Conservation (phyloP, 2,329 filamentous ascomycete genomes). For the Fusarium cyanostomum region DNA sequence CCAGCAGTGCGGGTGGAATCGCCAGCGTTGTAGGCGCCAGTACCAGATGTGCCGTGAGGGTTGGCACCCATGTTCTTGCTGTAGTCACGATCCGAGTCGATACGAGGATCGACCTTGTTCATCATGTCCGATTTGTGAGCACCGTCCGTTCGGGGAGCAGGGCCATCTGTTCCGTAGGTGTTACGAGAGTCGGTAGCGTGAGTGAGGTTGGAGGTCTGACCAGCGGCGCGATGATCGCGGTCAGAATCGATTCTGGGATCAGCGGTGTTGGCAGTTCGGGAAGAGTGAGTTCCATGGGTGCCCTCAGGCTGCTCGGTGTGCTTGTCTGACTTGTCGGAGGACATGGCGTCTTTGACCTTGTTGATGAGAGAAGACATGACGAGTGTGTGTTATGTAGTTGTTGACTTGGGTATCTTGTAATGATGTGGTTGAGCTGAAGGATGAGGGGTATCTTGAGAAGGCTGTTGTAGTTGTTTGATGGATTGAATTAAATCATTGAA, state of each 20-base stretch:
- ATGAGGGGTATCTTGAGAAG: conserved; percentile 32
- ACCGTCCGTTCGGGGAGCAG: conserved; percentile 48
- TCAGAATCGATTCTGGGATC: conserved; percentile 64
- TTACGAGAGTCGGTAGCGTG: conserved; percentile 10
- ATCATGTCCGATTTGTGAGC: conserved; percentile 57
- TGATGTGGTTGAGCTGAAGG: conserved; percentile 7
- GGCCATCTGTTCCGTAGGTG: conserved; percentile 21
- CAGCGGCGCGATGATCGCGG: conserved; percentile 52
- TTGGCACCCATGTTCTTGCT: conserved; percentile 46
- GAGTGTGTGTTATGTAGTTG: conserved; percentile 9
- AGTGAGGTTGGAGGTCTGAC: conserved; percentile 7
- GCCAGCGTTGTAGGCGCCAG: conserved; percentile 45
- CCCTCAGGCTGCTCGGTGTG: conserved; percentile 33
- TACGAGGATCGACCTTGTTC: conserved; percentile 64
- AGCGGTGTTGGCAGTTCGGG: conserved; percentile 52
- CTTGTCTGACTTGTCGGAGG: conserved; percentile 51
- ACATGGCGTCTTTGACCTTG: conserved; percentile 67
- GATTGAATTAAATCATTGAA: not conserved
- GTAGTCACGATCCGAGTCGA: conserved; percentile 62
- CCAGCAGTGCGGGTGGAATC: conserved; percentile 49
- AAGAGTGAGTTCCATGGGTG: conserved; percentile 33
- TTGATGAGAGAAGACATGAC: conserved; percentile 67
- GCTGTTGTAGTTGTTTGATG: conserved; percentile 24
- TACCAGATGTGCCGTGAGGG: conserved; percentile 45
- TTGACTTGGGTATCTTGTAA: conserved; percentile 21